Conservation (phyloP, 441 rosid species). For the Mallotus japonicus region DNA sequence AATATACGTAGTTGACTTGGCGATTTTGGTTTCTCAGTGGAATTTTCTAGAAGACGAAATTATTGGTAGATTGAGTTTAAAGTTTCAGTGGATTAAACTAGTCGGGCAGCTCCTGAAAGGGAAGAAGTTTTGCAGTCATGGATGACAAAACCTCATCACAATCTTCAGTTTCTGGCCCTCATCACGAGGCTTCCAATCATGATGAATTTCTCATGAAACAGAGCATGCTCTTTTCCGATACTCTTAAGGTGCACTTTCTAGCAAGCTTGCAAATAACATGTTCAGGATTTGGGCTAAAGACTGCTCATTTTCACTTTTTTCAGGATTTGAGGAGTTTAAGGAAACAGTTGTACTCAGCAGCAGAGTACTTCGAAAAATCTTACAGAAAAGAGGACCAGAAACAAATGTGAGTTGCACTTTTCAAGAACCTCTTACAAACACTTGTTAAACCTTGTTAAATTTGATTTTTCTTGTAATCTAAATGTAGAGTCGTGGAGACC, state of each 20-base stretch:
- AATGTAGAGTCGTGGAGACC: constrained; percentile 57
- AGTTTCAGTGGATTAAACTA: neutral
- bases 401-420: constrained; percentile 45
- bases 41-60: neutral
- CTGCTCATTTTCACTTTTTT: constrained; percentile 4
- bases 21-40: neutral
- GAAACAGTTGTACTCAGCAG: constrained; percentile 81
- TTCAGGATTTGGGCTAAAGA: neutral
- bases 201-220: constrained; percentile 78
- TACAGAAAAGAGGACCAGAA: constrained; percentile 56
- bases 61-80: neutral
- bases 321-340: constrained; percentile 76
- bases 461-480: neutral
- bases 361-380: constrained; percentile 75
- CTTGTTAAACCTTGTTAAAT: neutral
- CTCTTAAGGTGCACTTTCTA: constrained; percentile 49
- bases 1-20: neutral
- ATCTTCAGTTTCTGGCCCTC: constrained; percentile 43
- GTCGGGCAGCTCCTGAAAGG: neutral
- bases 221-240: constrained; percentile 61
- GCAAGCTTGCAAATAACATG: neutral
- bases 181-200: constrained; percentile 43
- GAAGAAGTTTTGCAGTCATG: constrained; percentile 20
- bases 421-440: neutral
- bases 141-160: constrained; percentile 38